Evolutionary conservation across 768 basidiomycete genomes (phyloP).

Genomic region (Trichaptum fuscoviolaceum): DNA sequence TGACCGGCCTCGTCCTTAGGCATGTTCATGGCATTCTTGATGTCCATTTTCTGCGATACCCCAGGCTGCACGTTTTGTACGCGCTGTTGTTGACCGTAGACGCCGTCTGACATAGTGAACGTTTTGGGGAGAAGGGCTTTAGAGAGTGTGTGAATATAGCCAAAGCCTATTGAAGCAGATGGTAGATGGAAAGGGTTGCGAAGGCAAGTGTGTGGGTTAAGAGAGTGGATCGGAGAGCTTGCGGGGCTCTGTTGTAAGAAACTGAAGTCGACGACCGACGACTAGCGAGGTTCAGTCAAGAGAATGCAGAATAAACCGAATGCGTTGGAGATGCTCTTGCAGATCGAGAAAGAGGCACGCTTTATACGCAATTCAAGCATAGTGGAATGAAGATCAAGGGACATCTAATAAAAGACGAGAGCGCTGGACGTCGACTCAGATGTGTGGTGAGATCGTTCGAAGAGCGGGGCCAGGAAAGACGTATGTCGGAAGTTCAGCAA

Average conservation of each 20-base stretch:
- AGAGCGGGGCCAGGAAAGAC: neutral
- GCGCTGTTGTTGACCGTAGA: neutral
- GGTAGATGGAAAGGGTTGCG: neutral
- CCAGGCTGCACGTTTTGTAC: conserved; percentile 10
- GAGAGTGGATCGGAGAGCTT: neutral
- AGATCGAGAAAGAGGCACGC: neutral
- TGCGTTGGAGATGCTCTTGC: neutral
- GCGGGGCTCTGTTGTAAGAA: neutral
- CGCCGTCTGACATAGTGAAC: neutral
- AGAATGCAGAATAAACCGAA: neutral
- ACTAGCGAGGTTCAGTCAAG: neutral
- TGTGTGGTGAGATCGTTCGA: neutral
- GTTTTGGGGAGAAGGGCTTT: neutral
- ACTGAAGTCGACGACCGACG: neutral
- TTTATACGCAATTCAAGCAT: neutral
- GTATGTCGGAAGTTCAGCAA: neutral
- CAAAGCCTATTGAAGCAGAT: neutral
- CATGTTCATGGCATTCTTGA: conserved; percentile 22
- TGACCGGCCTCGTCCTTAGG: conserved; percentile 22
- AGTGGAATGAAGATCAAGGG: neutral
- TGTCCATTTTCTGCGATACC: conserved; percentile 15
- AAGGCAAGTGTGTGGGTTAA: neutral
- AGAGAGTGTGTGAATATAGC: too few species aligned
- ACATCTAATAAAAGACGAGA: neutral
- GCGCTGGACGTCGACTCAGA: neutral